Evolutionary conservation across 2,329 filamentous ascomycete genomes (phyloP).

Genomic region (Cladobotryum protrusum): DNA sequence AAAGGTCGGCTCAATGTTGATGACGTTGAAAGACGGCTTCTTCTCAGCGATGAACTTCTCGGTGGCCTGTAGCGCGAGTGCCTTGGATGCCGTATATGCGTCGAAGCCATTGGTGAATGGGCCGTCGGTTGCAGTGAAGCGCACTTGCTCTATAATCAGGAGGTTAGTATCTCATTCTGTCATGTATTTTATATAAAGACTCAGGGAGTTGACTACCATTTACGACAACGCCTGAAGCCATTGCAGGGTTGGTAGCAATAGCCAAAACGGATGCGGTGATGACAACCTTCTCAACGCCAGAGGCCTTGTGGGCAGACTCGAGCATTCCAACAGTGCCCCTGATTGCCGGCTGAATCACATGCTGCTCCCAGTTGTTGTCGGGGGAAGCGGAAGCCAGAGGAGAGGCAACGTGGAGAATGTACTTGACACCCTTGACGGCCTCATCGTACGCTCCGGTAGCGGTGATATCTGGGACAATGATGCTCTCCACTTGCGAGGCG

Average conservation of each 20-base stretch:
- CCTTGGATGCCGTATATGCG: constrained; percentile 32
- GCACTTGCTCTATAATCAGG: background rate
- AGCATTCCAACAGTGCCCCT: constrained; percentile 31
- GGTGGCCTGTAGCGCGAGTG: constrained; percentile 25
- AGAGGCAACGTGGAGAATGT: constrained; percentile 28
- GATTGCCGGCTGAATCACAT: constrained; percentile 27
- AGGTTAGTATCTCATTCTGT: background rate
- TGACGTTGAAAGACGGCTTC: constrained; percentile 28
- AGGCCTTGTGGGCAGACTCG: constrained; percentile 23
- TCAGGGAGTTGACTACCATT: background rate
- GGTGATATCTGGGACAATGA: constrained; percentile 31
- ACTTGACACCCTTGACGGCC: constrained; percentile 29
- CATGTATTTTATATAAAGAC: background rate
- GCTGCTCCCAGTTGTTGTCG: background rate
- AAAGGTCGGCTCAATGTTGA: constrained; percentile 30
- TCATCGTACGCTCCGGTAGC: constrained; percentile 32
- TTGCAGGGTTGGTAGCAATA: background rate
- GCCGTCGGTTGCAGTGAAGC: background rate
- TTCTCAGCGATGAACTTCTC: constrained; percentile 26
- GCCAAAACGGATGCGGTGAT: constrained; percentile 34
- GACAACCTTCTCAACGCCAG: constrained; percentile 32
- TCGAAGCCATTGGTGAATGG: background rate
- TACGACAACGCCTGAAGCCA: background rate
- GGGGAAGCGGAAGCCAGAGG: constrained; percentile 21
- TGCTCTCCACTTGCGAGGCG: background rate